These are phyloP conservation scores for Climacium dendroides DNA, from an alignment of 225 moss, liverwort and hornwort genomes.

Conservation along the genomic window DNA sequence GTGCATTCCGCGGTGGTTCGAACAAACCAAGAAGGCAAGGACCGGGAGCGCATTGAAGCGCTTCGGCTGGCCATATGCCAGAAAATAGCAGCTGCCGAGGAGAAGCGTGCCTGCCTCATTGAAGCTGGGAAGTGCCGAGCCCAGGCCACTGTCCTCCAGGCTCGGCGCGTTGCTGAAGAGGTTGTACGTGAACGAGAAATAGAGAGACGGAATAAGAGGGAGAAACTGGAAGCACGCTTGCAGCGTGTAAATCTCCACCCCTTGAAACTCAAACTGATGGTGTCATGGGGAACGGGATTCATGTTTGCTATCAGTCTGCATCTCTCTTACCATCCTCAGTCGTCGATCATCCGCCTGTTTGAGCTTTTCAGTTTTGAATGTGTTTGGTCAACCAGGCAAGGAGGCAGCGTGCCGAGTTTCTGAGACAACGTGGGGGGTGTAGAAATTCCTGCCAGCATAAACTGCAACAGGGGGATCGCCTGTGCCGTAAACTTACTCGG, in stretches of 20 bases:
- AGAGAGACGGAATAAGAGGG: constrained; percentile 78
- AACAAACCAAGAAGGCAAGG: constrained; percentile 76
- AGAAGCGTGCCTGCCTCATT: constrained; percentile 83
- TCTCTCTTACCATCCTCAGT: background rate
- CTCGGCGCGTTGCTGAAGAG: constrained; percentile 83
- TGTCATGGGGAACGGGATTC: background rate
- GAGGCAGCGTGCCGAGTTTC: constrained; percentile 88
- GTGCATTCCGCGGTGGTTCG: constrained; percentile 75
- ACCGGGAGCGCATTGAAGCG: constrained; percentile 85
- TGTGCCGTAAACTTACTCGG: constrained; percentile 97
- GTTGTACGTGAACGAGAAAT: constrained; percentile 85
- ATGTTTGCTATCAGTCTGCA: background rate
- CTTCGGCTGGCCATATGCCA: constrained; percentile 70
- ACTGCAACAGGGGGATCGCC: constrained; percentile 80
- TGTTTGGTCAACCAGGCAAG: constrained; percentile 49
- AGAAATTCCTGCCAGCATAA: constrained; percentile 83
- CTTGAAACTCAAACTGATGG: background rate
- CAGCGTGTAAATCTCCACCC: constrained; percentile 55
- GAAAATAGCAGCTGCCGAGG: constrained; percentile 95
- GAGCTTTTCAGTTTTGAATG: background rate
- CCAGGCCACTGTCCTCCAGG: constrained; percentile 91
- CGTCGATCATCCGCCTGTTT: background rate
- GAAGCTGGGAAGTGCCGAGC: constrained; percentile 95
- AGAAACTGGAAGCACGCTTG: constrained; percentile 88
- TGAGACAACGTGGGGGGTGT: constrained; percentile 87